Base-by-base conservation (phyloP, 2,329 filamentous ascomycete genomes). In the Metarhizium rileyi region DNA sequence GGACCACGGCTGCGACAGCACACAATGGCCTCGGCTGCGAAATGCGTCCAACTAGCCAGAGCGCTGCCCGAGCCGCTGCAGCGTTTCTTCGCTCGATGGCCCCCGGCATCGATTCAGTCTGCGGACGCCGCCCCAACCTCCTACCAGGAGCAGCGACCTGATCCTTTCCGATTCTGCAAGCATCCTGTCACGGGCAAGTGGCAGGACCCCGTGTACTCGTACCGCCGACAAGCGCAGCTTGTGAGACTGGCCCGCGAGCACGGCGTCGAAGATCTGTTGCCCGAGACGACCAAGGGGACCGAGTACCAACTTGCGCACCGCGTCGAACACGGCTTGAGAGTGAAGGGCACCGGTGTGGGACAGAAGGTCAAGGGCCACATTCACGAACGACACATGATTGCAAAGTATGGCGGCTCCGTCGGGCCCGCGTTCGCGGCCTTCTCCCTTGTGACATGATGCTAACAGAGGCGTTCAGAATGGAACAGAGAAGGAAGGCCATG, bases 321-420 rank as follows among this genome's bases (percentile, higher is more conserved):
- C 51, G 80, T 89, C 51, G 86, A 94, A 73, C 77, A 84, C 56
- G 91, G 90, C 46, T 66, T 95, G 66, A 77, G 84, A 54, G 86
- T 96, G 51, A 91, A 90, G 79, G 91, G 91, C 60, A 97, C 91
- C 1, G 91, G 93, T 75, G 83, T 89, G 57, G 91, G 90, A 51
- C 84, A 96, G 71, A 83, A 78, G 69, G 91, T 96, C 66, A 98
- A 97, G 84, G 93, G 93, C 68, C 91, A 96, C 70, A 77, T 82
- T 60, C 87, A 90, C 81, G 93, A 98, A 76, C 81, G 93, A 65
- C 86, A 85, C 61, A 74, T 96, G 73, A 84, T 87, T 70, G 75
- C 78, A 53, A 82, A 84, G 75, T 81, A 81, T 55, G 80, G 75
- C 49, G 5, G 20, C 12, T 9, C 33, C 27, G 5, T 18, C 26